Base-by-base conservation (phyloP, 225 moss, liverwort and hornwort species). In the Polytrichum formosum region DNA sequence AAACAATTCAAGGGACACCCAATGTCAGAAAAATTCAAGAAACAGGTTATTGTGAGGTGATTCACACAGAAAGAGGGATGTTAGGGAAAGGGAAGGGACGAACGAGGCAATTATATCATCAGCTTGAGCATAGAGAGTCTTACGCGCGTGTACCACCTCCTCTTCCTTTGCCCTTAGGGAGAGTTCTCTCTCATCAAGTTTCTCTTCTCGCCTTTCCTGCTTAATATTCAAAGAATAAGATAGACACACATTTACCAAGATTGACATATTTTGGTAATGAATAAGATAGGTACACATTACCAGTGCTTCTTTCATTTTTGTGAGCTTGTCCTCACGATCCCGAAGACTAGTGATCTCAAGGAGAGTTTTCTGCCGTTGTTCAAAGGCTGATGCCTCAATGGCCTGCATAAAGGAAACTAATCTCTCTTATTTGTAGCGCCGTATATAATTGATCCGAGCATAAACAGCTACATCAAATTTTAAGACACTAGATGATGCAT, bases 341-440 rank as follows among this genome's bases (percentile, higher is more conserved):
- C 80, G 85, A 70, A 93, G 87, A 77, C 79, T 85, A 58, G 87
- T 81, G 37, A 96, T 88, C 72, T 90, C 90, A 28, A 77, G 63
- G 5, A 96, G 66, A 70, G 87, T 74, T 62, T 83, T 88, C 64
- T 96, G 96, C 19, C 91, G 88, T 75, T 96, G 93, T 73, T 96
- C 93, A 63, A 91, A 96, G 37, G 96, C 91, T 54, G 85, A 85
- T 78, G 91, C 74, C 61, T 96, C 95, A 71, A 88, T 87, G 63
- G 83, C 91, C 91, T 96, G 82, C 21, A 20, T 2, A 37, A 46
- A 46, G 37, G 37, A 46, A 46, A 46, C 3, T 46, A 46, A 46
- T 46, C 37, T 13, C 37, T 46, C 37, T 31, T 31, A 46, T 46
- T 46, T 13, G 37, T 46, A 13, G 37, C 13, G 10, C 37, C 37